phyloP scores from a whole-genome alignment of 2,329 filamentous ascomycete genomes.

The Trichoderma sp. region DNA sequence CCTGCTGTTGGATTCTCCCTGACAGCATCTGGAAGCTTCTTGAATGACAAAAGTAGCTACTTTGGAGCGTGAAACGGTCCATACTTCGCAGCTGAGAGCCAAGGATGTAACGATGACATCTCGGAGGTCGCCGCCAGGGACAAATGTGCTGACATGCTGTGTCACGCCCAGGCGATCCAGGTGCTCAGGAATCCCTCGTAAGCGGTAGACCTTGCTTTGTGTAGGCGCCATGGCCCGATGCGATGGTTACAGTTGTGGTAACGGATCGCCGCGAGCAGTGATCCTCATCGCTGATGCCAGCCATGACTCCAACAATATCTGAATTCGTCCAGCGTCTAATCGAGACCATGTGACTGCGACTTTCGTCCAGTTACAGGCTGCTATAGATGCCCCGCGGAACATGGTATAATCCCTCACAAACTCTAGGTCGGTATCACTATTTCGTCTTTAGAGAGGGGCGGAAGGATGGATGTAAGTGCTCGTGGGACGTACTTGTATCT shows the following conservation, averaged over 20 bases:
- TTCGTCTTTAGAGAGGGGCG: neutral
- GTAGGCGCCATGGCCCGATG: neutral
- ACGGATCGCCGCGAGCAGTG: neutral
- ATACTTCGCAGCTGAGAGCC: neutral
- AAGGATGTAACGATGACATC: conserved; percentile 11
- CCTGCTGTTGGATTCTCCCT: neutral
- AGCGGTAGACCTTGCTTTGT: conserved; percentile 3
- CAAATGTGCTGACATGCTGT: neutral
- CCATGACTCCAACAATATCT: neutral
- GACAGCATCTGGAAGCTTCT: neutral
- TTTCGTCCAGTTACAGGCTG: neutral
- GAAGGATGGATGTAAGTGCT: neutral
- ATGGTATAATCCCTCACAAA: neutral
- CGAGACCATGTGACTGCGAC: neutral
- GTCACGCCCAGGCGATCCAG: neutral
- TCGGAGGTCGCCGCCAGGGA: neutral
- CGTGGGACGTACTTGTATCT: neutral
- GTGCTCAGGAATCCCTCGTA: neutral
- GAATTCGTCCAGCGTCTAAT: neutral
- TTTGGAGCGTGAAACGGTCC: neutral
- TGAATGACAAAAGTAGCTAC: neutral
- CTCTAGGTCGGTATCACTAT: neutral
- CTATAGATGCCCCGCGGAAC: neutral
- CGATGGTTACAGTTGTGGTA: neutral
- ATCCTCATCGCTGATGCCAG: neutral